Conservation (phyloP, 768 basidiomycete genomes). For the Rhizopogon rudus region DNA sequence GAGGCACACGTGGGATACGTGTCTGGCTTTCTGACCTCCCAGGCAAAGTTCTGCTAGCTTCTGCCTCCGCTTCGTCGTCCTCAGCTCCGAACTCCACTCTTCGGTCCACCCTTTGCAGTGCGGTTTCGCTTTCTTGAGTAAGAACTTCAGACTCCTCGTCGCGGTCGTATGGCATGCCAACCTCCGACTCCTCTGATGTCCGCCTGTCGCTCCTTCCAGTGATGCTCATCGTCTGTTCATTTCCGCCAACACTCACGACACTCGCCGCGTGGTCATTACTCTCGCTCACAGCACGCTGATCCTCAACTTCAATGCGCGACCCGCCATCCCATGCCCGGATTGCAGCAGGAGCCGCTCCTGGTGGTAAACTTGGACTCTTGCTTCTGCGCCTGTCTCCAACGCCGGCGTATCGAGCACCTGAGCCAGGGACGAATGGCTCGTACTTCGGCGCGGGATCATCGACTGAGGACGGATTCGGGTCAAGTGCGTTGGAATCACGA, state of each 20-base stretch:
- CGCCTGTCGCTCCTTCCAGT: not conserved
- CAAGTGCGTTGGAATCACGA: slow-evolving; percentile 8
- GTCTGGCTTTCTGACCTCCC: slow-evolving; percentile 18
- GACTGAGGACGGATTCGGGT: slow-evolving; percentile 1
- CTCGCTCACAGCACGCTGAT: not conserved
- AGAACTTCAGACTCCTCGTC: slow-evolving; percentile 9
- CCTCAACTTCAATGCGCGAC: slow-evolving; percentile 25
- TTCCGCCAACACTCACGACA: not conserved
- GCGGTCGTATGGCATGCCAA: slow-evolving; percentile 20
- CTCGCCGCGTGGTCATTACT: not conserved
- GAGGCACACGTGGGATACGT: slow-evolving; percentile 32
- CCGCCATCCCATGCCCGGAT: slow-evolving; percentile 33
- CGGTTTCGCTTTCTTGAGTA: slow-evolving; percentile 6
- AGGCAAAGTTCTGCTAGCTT: not conserved
- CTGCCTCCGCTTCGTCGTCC: slow-evolving; percentile 1
- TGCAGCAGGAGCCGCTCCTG: slow-evolving; percentile 35
- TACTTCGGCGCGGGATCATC: slow-evolving; percentile 36
- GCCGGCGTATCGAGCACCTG: slow-evolving; percentile 9
- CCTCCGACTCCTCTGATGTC: not conserved
- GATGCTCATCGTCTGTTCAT: not conserved
- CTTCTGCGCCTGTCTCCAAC: slow-evolving; percentile 18
- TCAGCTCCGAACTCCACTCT: not conserved
- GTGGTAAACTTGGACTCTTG: slow-evolving; percentile 32
- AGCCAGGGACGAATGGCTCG: slow-evolving; percentile 17
- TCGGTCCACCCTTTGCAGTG: not conserved